phyloP scores from a whole-genome alignment of 805 yeast genomes.

The Pichia nakasei region DNA sequence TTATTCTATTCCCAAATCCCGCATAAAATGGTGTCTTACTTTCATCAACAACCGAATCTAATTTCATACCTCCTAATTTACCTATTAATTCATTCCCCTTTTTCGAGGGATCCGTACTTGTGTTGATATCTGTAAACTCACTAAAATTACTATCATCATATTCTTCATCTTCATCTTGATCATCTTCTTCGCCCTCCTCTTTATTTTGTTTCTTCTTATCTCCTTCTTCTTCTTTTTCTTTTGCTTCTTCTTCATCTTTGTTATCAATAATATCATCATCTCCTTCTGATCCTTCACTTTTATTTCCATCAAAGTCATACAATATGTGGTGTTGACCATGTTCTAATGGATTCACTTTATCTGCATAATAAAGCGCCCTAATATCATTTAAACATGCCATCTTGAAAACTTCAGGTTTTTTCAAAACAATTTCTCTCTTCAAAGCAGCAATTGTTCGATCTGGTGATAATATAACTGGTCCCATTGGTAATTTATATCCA shows the following conservation, averaged over 20 bases:
- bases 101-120: conserved; percentile 12
- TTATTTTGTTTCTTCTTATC: conserved; percentile 4
- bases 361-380: conserved; percentile 47
- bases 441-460: conserved; percentile 96
- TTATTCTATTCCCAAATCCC: conserved; percentile 93
- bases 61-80: background rate
- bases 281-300: background rate
- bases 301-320: background rate
- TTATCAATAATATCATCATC: background rate
- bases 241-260: background rate
- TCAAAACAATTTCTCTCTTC: conserved; percentile 80
- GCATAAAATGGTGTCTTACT: conserved; percentile 78
- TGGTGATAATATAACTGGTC: conserved; percentile 93
- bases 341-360: conserved; percentile 1
- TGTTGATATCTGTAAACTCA: conserved; percentile 16
- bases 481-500: conserved; percentile 65
- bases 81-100: background rate
- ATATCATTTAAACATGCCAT: conserved; percentile 94
- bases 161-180: background rate
- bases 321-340: conserved; percentile 1
- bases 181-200: background rate
- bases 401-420: conserved; percentile 96
- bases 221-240: background rate
- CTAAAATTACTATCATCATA: background rate
- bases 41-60: conserved; percentile 23